Percentiles rank a stretch among this genome's conserved stretches.
Conservation (phyloP, 129 eudicot species). For the Chrysanthemum lavandulifolium region DNA sequence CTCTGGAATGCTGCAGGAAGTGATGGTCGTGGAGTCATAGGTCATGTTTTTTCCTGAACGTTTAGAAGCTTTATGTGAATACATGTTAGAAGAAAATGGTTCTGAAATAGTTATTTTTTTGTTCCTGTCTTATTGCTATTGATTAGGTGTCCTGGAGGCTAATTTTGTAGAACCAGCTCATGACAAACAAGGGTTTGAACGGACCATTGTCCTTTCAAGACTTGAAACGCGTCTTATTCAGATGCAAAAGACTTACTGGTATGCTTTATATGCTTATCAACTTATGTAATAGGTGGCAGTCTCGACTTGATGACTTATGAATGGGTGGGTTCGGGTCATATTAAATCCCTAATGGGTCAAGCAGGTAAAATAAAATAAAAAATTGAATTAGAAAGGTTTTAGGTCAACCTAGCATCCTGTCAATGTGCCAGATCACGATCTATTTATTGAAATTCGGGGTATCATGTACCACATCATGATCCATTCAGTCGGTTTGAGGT, state of each 20-base stretch:
- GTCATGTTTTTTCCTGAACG: constrained; percentile 33
- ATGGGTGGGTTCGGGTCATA: neutral
- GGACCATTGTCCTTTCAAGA: constrained; percentile 86
- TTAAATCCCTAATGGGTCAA: neutral
- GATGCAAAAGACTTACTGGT: constrained; percentile 92
- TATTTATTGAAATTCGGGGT: neutral
- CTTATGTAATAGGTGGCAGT: constrained; percentile 10
- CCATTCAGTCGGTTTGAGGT: neutral
- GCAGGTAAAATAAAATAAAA: neutral
- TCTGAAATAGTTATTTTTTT: neutral
- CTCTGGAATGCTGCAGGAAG: constrained; percentile 95
- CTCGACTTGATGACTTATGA: neutral
- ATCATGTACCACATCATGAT: neutral
- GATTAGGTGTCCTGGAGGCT: constrained; percentile 87
- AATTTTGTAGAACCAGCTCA: constrained; percentile 99
- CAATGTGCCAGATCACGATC: neutral
- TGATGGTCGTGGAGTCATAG: constrained; percentile 99
- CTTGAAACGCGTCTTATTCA: constrained; percentile 68
- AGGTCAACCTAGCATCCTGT: neutral
- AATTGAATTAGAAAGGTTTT: neutral
- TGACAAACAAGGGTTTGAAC: constrained; percentile 97
- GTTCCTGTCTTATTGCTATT: constrained; percentile 1
- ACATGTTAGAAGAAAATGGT: constrained; percentile 11
- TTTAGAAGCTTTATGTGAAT: constrained; percentile 15
- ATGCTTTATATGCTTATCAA: constrained; percentile 24